These are phyloP conservation scores for Septoria petroselini DNA, from an alignment of 2,329 filamentous ascomycete genomes.

Conservation along the genomic window DNA sequence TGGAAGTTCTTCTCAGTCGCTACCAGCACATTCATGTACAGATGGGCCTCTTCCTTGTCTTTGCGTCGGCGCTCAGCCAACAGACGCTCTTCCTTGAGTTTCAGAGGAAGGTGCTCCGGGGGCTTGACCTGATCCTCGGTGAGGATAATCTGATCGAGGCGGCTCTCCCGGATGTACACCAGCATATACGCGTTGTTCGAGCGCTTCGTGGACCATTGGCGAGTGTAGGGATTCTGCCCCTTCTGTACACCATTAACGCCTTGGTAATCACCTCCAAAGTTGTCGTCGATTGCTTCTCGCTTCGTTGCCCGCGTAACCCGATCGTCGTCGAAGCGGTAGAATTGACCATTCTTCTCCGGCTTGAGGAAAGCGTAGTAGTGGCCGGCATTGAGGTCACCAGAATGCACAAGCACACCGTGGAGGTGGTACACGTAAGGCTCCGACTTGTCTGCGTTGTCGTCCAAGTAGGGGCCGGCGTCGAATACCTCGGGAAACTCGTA, in stretches of 20 bases:
- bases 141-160: slow-evolving; percentile 76
- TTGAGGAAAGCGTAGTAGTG: slow-evolving; percentile 98
- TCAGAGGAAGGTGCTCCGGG: slow-evolving; percentile 73
- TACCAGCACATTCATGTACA: slow-evolving; percentile 82
- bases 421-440: slow-evolving; percentile 90
- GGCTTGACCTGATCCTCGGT: slow-evolving; percentile 74
- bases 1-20: slow-evolving; percentile 79
- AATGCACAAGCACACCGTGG: slow-evolving; percentile 93
- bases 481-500: slow-evolving; percentile 85
- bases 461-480: slow-evolving; percentile 82
- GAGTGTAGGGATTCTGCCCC: slow-evolving; percentile 62
- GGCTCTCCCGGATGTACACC: slow-evolving; percentile 89
- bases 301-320: slow-evolving; percentile 91
- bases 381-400: slow-evolving; percentile 91
- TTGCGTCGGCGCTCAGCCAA: slow-evolving; percentile 73
- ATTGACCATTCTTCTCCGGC: slow-evolving; percentile 86
- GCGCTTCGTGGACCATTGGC: slow-evolving; percentile 62
- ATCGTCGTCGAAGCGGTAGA: slow-evolving; percentile 97
- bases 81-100: slow-evolving; percentile 77
- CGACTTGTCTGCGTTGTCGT: slow-evolving; percentile 78
- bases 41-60: slow-evolving; percentile 88
- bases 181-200: slow-evolving; percentile 96
- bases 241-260: slow-evolving; percentile 52
- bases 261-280: slow-evolving; percentile 83
- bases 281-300: slow-evolving; percentile 90